Base-by-base conservation (phyloP, 1,284 basidiomycete species). In the Puccinia polysora region DNA sequence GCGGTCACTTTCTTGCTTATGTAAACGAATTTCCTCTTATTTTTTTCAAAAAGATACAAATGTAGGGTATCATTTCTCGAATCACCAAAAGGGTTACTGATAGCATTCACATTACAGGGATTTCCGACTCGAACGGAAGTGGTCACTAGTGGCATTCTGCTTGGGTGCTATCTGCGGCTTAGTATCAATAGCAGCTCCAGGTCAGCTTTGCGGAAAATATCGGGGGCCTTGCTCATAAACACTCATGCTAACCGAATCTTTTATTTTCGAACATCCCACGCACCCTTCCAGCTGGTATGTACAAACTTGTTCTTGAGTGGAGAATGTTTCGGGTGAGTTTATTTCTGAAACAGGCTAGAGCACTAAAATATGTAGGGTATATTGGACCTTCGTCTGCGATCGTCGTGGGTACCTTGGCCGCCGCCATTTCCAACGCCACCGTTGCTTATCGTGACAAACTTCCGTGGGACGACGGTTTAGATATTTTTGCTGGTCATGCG, bases 1-100 rank as follows among this genome's bases (percentile, higher is more conserved):
- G 92, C 89, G 15, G 84, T 91, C 73, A 85, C 88, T n/a, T 96
- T 91, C 92, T 88, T 91, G 80, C 81, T 90, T 74, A 85, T 95
- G 67, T 70, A 60, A 34, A 53, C 12, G 0, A n/a, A n/a, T n/a
- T n/a, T n/a, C n/a, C n/a, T n/a, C n/a, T n/a, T n/a, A 36, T 84
- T 91, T 73, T 89, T 91, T 79, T 83, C 86, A 73, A 89, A 90
- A 81, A 96, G 88, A 88, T 18, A 5, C 3, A 36, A 10, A 59
- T n/a, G 36, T 28, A 20, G 6, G 28, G 56, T 36, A 18, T 67
- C 91, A 77, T 69, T 76, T 77, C 18, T 74, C 30, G n/a, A 14
- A 59, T 20, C 14, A 53, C 25, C 10, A 3, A 15, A 36, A 20
- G n/a, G 53, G 68, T 36, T 77, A 47, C 76, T 75, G 45, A 79